Evolutionary conservation across 2,329 filamentous ascomycete genomes (phyloP), one percentile per base, ranked within the genome.

Genomic region (Phaeosphaeria sp.): DNA sequence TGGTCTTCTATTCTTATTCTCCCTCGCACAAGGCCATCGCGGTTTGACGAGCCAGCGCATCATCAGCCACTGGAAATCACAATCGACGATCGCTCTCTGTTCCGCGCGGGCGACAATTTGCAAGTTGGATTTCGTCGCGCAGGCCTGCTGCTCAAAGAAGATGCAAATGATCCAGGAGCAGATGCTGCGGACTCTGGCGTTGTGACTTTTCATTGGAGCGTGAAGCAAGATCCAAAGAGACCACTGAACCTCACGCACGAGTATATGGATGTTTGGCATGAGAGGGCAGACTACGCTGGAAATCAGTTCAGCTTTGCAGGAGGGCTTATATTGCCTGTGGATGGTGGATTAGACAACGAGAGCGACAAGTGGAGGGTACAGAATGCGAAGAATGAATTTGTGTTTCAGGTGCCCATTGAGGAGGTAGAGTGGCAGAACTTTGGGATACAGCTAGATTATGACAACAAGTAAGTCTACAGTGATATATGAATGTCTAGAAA

Each of bases 211-310:
- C 71, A 73, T 42, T 73, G 68, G 69, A 68, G 64, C 43, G 53
- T 73, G 2, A 49, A 24, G 27, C 64, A 69, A 36, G 68, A 72
- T 57, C 1, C 21, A 2, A 46, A 25, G 2, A 56, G 54, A 22
- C 45, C 57, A 11, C 18, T 72, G 40, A 73, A 73, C 47, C 40
- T 73, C 15, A 66, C 56, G 8, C 71, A 73, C 51, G 71, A 72
- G 50, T 73, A 72, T 50, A 69, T 72, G 68, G 71, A 70, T 27
- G 64, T 71, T 18, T 72, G 67, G 68, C 69, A 72, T 45, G 69
- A 72, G 55, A 60, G 56, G 43, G 65, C 65, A 6, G 69, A 71
- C 50, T 72, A 66, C 25, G 43, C 43, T 1, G 67, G 65, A 2
- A 73, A 72, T 25, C 69, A 73, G 30, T 72, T 69, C 21, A 64